Evolutionary conservation across 805 yeast genomes (phyloP).

Genomic region (Pichia cabralensis): DNA sequence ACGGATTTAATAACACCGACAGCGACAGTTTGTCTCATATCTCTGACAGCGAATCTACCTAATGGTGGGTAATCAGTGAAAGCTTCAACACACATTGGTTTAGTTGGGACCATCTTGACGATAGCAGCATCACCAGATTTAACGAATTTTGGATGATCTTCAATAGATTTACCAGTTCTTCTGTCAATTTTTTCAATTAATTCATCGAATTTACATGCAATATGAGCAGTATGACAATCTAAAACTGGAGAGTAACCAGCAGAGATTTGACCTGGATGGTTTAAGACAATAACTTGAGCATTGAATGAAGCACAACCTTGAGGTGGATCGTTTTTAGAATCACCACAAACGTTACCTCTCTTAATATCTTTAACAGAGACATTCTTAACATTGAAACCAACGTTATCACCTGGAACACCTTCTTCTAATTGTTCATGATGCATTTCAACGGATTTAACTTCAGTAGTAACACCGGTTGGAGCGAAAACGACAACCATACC

Average conservation of each 20-base stretch:
- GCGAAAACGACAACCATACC: conserved; percentile 64
- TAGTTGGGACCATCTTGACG: conserved; percentile 79
- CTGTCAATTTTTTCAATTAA: conserved; percentile 80
- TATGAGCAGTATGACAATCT: conserved; percentile 90
- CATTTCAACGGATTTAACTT: conserved; percentile 84
- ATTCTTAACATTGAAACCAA: conserved; percentile 85
- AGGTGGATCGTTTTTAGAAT: conserved; percentile 85
- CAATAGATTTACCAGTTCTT: conserved; percentile 85
- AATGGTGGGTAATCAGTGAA: conserved; percentile 93
- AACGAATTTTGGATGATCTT: conserved; percentile 86
- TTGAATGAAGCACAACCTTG: conserved; percentile 60
- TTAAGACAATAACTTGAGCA: conserved; percentile 78
- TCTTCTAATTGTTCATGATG: conserved; percentile 73
- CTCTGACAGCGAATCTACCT: conserved; percentile 98
- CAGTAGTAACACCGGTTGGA: conserved; percentile 86
- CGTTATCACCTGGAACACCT: conserved; percentile 89
- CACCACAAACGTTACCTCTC: conserved; percentile 91
- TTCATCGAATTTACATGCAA: conserved; percentile 82
- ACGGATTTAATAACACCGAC: conserved; percentile 98
- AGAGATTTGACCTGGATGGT: conserved; percentile 88
- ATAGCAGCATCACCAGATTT: conserved; percentile 96
- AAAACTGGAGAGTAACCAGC: conserved; percentile 88
- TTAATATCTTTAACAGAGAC: conserved; percentile 82
- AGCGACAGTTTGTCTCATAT: conserved; percentile 99
- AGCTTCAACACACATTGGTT: conserved; percentile 93